phyloP scores from a whole-genome alignment of 805 yeast species.

The Candida khao-thaluensis region DNA sequence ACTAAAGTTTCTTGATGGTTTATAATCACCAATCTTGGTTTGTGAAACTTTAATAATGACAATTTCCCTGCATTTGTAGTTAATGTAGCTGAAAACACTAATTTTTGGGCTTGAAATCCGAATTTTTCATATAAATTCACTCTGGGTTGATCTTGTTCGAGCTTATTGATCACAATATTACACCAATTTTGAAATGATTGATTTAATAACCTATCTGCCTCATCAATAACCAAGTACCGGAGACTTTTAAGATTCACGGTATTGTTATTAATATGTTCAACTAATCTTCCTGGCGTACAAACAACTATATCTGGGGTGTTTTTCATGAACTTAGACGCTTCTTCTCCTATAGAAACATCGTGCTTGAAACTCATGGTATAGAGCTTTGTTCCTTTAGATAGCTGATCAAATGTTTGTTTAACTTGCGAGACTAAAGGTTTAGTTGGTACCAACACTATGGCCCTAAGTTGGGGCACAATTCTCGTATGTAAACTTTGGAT shows the following conservation, averaged over 20 bases:
- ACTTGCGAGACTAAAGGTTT: constrained; percentile 86
- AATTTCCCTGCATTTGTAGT: constrained; percentile 91
- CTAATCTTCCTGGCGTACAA: constrained; percentile 77
- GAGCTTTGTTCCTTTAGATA: constrained; percentile 68
- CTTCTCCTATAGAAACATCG: constrained; percentile 58
- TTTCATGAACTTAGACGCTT: constrained; percentile 47
- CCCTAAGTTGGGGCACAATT: constrained; percentile 69
- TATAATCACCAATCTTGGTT: constrained; percentile 74
- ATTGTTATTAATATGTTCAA: constrained; percentile 59
- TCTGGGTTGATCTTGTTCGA: constrained; percentile 18
- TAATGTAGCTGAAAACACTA: constrained; percentile 89
- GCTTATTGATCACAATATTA: constrained; percentile 46
- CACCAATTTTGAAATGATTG: constrained; percentile 96
- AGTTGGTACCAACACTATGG: constrained; percentile 85
- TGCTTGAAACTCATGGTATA: constrained; percentile 59
- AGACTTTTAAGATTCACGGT: constrained; percentile 52
- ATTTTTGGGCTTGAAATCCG: constrained; percentile 48
- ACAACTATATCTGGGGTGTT: constrained; percentile 66
- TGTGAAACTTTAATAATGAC: constrained; percentile 62
- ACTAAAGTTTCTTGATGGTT: constrained; percentile 51
- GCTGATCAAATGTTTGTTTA: constrained; percentile 53
- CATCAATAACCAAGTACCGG: constrained; percentile 69
- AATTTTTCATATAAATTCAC: constrained; percentile 31
- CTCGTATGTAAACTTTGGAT: constrained; percentile 64
- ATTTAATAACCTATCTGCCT: constrained; percentile 77